Base-by-base conservation (phyloP, 31 red algal species). In the Porphyra umbilicalis region DNA sequence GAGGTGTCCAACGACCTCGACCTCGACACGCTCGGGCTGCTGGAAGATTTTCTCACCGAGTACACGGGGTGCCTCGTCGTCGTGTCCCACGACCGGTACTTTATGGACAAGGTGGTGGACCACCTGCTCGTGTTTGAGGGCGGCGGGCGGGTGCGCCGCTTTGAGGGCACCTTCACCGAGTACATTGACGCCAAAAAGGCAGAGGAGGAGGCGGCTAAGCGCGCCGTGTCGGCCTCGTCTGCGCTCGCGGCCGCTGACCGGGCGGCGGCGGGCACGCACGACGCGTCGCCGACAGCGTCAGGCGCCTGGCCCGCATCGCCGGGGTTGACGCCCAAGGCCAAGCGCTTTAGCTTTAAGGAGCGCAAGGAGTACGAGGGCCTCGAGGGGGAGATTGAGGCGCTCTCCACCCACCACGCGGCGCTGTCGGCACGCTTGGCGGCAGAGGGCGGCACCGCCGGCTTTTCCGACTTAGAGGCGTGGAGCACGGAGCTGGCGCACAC, bases 1-100 rank as follows among this genome's bases (percentile, higher is more conserved):
- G 96, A 98, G 85, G 82, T 86, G 71, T 86, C 93, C 34, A 98
- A 98, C 76, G 96, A 98, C 67, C 84, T 98, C 6, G 96, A 98
- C 76, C 40, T 95, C 35, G 83, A 90, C 79, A 95, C 96, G 38
- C 86, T 98, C 29, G 84, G 79, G 34, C 88, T 84, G 82, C 83
- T 98, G 39, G 96, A 98, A 80, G 83, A 95, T 32, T 77, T 90
- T 31, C 74, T 98, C 38, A n/a, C 79, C n/a, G 85, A 90, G 67
- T 95, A 88, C 80, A 34, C 75, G 15, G 96, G 96, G 15, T 88
- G 88, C 31, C 42, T 96, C 75, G 80, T 98, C 29, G 36, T 95
- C 10, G 85, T 88, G 35, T 88, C 83, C n/a, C 96, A 98, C 83
- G 96, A 98, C 75, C 87, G 90, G 33, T 91, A 84, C 82, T 91